Conservation (phyloP, 2,329 filamentous ascomycete genomes). For the Trichoderma pleuroti region DNA sequence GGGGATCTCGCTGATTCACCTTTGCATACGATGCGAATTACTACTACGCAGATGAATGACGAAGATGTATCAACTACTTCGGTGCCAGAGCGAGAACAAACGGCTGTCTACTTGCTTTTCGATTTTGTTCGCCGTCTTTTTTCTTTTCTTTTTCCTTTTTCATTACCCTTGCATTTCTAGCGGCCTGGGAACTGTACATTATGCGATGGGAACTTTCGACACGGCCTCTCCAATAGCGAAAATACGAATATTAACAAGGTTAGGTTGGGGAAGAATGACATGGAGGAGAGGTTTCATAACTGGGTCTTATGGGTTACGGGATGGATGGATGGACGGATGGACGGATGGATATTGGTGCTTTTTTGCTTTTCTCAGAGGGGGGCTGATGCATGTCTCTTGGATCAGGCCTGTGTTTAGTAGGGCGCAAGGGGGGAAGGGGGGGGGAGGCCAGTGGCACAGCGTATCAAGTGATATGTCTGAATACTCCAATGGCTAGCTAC, state of each 20-base stretch:
- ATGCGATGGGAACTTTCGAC: neutral
- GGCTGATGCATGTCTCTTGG: neutral
- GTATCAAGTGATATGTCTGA: conserved; percentile 5
- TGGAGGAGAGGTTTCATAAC: neutral
- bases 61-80: neutral
- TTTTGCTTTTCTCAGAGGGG: neutral
- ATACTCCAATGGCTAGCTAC: neutral
- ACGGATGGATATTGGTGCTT: neutral
- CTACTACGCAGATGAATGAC: neutral
- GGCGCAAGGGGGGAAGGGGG: neutral
- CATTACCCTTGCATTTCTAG: conserved; percentile 3
- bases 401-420: neutral
- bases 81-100: neutral
- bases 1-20: conserved; percentile 24
- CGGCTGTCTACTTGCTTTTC: neutral
- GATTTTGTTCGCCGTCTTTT: neutral
- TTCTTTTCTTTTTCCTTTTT: neutral
- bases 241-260: neutral
- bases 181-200: conserved; percentile 8
- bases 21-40: neutral
- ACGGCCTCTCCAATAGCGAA: neutral
- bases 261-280: neutral
- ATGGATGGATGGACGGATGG: neutral
- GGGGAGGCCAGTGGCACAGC: neutral
- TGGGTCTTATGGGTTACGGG: neutral